These are phyloP conservation scores for Carex littledalei DNA, from an alignment of 176 grass and related monocot species.

Conservation along the genomic window DNA sequence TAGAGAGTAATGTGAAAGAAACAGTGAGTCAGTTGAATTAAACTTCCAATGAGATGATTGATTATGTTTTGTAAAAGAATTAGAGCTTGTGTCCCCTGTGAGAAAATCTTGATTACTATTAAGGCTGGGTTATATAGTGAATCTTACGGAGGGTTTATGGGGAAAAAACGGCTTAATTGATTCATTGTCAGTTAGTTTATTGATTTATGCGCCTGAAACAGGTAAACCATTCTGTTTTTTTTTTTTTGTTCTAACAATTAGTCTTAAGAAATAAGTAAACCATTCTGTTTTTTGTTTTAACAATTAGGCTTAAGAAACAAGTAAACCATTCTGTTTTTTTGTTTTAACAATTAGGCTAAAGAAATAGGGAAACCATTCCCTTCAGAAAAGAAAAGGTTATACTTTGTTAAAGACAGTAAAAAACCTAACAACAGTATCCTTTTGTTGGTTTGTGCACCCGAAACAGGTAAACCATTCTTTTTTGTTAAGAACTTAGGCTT, in stretches of 20 bases:
- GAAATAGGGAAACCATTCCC: no score
- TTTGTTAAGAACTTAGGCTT: neutral
- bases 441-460: neutral
- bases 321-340: neutral
- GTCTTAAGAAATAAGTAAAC: neutral
- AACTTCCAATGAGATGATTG: neutral
- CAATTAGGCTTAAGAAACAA: neutral
- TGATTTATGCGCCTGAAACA: neutral
- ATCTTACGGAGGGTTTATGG: neutral
- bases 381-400: no score
- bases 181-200: conserved; percentile 8
- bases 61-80: neutral
- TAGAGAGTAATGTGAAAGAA: neutral
- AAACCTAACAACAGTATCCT: no score
- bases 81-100: neutral
- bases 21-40: neutral
- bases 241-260: neutral
- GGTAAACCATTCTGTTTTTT: neutral
- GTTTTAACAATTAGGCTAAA: neutral
- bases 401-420: no score
- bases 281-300: neutral
- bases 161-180: neutral
- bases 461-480: neutral
- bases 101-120: neutral
- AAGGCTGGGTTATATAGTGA: neutral